A percentile compares a stretch with the other conserved stretches of the same genome.
Evolutionary conservation across 495 filamentous ascomycete genomes (phyloP).

Genomic region (Penicillium taxi): DNA sequence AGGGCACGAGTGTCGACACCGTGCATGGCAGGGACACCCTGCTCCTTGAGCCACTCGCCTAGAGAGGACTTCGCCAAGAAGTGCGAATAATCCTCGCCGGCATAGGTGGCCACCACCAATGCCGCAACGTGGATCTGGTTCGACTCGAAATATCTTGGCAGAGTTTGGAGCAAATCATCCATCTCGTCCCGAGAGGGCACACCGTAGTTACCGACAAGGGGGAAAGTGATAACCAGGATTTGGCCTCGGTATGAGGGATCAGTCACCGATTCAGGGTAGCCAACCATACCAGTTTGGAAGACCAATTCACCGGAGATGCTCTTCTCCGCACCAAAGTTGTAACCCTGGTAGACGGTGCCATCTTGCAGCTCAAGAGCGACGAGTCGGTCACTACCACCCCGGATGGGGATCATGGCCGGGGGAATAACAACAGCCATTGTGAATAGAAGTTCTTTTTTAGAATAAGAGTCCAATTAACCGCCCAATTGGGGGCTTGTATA

Average conservation of each 20-base stretch:
- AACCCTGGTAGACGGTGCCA: conserved; percentile 79
- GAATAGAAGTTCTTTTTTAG: conserved; percentile 15
- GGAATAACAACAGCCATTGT: conserved; percentile 37
- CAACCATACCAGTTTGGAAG: conserved; percentile 99
- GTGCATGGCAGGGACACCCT: conserved; percentile 91
- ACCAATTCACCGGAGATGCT: conserved; percentile 92
- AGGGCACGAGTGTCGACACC: conserved; percentile 90
- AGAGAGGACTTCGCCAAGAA: conserved; percentile 82
- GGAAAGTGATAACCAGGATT: conserved; percentile 86
- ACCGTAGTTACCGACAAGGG: conserved; percentile 88
- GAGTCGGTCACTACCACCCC: conserved; percentile 46
- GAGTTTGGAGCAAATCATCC: conserved; percentile 71
- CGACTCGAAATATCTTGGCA: conserved; percentile 88
- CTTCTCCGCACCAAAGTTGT: conserved; percentile 90
- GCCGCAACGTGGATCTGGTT: conserved; percentile 87
- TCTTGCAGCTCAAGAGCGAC: conserved; percentile 86
- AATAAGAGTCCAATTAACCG: conserved; percentile 20
- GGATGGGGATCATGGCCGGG: conserved; percentile 40
- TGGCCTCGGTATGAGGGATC: conserved; percentile 91
- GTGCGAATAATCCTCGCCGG: conserved; percentile 91
- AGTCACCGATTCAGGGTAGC: conserved; percentile 91
- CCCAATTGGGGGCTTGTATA: conserved; percentile 31
- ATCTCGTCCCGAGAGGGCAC: conserved; percentile 77
- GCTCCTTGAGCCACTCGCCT: conserved; percentile 90
- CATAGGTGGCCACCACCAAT: conserved; percentile 80